Evolutionary conservation across 495 filamentous ascomycete species (phyloP).

Genomic region (Echria macrotheca): DNA sequence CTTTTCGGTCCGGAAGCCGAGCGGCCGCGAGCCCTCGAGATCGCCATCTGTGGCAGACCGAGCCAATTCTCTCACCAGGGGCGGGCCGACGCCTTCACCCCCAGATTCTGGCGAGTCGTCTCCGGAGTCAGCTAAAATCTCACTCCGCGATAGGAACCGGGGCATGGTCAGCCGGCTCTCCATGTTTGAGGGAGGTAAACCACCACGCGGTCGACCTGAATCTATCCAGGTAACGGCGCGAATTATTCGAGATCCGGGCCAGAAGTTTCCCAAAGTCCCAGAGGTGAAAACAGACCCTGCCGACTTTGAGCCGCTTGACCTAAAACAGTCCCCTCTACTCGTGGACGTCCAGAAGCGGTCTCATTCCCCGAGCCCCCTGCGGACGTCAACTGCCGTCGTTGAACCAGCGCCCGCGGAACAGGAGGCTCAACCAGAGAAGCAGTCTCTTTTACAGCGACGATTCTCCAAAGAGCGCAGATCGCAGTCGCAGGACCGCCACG

Average conservation of each 20-base stretch:
- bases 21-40: slow-evolving; percentile 35
- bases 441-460: slow-evolving; percentile 32
- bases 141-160: slow-evolving; percentile 33
- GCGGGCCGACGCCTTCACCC: slow-evolving; percentile 32
- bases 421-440: slow-evolving; percentile 22
- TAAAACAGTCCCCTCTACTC: slow-evolving; percentile 65
- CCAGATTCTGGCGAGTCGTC: slow-evolving; percentile 40
- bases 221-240: slow-evolving; percentile 78
- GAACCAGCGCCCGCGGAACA: slow-evolving; percentile 5
- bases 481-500: slow-evolving; percentile 26
- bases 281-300: slow-evolving; percentile 30
- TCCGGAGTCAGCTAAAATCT: slow-evolving; percentile 26
- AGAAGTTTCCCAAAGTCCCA: slow-evolving; percentile 40
- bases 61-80: slow-evolving; percentile 31
- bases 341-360: slow-evolving; percentile 60
- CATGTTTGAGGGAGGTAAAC: slow-evolving; percentile 40
- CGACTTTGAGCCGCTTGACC: slow-evolving; percentile 48
- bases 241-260: slow-evolving; percentile 59
- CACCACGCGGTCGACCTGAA: slow-evolving; percentile 46
- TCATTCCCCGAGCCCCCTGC: slow-evolving; percentile 13
- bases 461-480: slow-evolving; percentile 24
- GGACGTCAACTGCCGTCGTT: slow-evolving; percentile 14
- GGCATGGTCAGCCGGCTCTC: slow-evolving; percentile 43
- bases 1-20: slow-evolving; percentile 48
- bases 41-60: slow-evolving; percentile 44